Evolutionary conservation across 306 rosid genomes (phyloP).

Genomic region (Quercus bicolor): DNA sequence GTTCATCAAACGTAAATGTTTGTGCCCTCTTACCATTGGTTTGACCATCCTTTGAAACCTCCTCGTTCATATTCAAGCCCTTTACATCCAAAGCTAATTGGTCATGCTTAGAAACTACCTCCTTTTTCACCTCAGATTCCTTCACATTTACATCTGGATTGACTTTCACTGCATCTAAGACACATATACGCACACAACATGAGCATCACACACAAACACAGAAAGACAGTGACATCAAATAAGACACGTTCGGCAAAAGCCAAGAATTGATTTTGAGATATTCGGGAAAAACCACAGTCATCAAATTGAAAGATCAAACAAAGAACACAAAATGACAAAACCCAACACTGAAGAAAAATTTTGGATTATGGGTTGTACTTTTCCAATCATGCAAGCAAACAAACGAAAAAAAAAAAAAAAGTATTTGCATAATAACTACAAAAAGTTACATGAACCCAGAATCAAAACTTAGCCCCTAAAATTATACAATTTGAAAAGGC

Average conservation of each 20-base stretch:
- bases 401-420: slow-evolving; percentile 9
- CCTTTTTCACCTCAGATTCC: slow-evolving; percentile 35
- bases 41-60: slow-evolving; percentile 38
- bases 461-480: background rate
- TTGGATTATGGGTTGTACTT: slow-evolving; percentile 22
- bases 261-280: slow-evolving; percentile 1
- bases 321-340: slow-evolving; percentile 32
- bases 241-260: slow-evolving; percentile 15
- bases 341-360: slow-evolving; percentile 6
- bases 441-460: slow-evolving; percentile 8
- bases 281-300: slow-evolving; percentile 20
- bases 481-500: background rate
- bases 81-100: slow-evolving; percentile 61
- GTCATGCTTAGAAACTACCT: slow-evolving; percentile 44
- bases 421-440: background rate
- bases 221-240: slow-evolving; percentile 23
- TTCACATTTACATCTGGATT: slow-evolving; percentile 36
- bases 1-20: slow-evolving; percentile 56
- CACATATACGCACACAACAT: slow-evolving; percentile 4
- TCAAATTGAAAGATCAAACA: slow-evolving; percentile 25
- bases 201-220: slow-evolving; percentile 2
- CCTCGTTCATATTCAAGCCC: slow-evolving; percentile 56
- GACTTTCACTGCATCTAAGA: slow-evolving; percentile 42
- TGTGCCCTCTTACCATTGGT: slow-evolving; percentile 34
- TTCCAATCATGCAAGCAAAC: slow-evolving; percentile 28